Evolutionary conservation across 1,139 yeast genomes (phyloP), one percentile per base, ranked within the genome.

Genomic region (Saccharomyces hybrid): DNA sequence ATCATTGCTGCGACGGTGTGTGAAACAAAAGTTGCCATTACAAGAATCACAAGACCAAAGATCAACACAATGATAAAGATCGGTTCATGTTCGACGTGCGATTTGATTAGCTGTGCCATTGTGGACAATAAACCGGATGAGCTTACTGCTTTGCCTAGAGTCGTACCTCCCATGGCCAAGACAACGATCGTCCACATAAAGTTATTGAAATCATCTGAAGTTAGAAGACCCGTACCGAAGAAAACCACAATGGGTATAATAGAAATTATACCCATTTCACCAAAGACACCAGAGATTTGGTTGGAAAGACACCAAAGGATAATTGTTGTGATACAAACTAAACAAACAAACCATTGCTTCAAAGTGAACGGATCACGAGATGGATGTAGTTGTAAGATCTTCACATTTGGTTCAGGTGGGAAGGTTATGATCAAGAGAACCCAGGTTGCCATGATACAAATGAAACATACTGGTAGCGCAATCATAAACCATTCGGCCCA

Each of bases 1-100:
- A 91, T 91, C 69, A 91, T 76, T 0, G 97, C 96, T 0, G 98
- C 97, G 47, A 91, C 98, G 0, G 97, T 91, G 70, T 91, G 98
- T 7, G 96, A 87, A 8, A 91, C 93, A 75, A 91, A 91, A 0
- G 98, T 90, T 1, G 98, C 98, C 66, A 90, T 84, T 1, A 84
- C 83, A 53, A 90, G 75, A 53, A 88, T 83, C 66, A 90, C 79
- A 16, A 83, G 72, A 24, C 97, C 96, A 67, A 91, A 91, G 44
- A 86, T 80, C 27, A 87, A 67, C 68, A 87, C 74, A 49, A 91
- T 82, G 6, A 82, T 81, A 67, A 85, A 88, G 16, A 87, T 74
- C 26, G 88, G 79, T 64, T 82, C 79, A 53, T 81, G 78, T 64
- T 79, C 80, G 24, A 88, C 81, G 56, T 75, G 75, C 27, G 70